Evolutionary conservation across 2,329 filamentous ascomycete genomes (phyloP).

Genomic region (Cryphonectria naterciae): DNA sequence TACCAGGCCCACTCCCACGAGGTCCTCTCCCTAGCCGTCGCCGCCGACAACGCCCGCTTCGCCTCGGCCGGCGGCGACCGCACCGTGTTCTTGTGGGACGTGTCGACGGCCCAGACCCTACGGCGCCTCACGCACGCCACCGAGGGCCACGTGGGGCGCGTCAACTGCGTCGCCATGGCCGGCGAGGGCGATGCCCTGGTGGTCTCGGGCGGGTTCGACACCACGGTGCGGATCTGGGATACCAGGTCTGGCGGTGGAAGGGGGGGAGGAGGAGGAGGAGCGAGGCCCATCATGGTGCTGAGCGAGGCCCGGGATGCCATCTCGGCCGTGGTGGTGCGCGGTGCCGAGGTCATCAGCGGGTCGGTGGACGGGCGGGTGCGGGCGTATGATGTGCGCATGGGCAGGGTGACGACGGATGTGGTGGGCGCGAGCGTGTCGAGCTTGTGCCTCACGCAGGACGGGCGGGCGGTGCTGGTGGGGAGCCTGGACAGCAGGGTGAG

Average conservation of each 20-base stretch:
- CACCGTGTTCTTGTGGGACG: conserved; percentile 92
- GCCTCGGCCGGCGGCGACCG: conserved; percentile 89
- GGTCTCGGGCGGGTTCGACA: conserved; percentile 74
- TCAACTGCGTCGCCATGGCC: conserved; percentile 80
- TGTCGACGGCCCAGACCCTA: conserved; percentile 75
- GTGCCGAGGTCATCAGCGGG: conserved; percentile 67
- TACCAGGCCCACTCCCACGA: conserved; percentile 92
- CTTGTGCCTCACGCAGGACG: conserved; percentile 71
- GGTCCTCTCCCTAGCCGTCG: conserved; percentile 79
- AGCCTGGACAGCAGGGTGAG: conserved; percentile 76
- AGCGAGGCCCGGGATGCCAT: conserved; percentile 74
- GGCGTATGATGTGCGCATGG: conserved; percentile 81
- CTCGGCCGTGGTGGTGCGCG: conserved; percentile 51
- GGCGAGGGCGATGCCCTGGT: conserved; percentile 76
- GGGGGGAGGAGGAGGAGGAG: conserved; percentile 36
- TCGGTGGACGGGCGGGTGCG: conserved; percentile 85
- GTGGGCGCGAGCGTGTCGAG: conserved; percentile 76
- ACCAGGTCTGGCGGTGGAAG: conserved; percentile 47
- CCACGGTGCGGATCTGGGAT: conserved; percentile 79
- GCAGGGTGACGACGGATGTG: conserved; percentile 71
- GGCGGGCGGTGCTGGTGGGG: conserved; percentile 73
- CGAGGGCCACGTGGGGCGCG: conserved; percentile 68
- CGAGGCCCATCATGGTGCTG: conserved; percentile 73
- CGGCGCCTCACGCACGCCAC: conserved; percentile 67
- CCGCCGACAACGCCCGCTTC: conserved; percentile 80